Evolutionary conservation across 2,329 filamentous ascomycete species (phyloP).

Genomic region (Dryadomyces quercivorus): DNA sequence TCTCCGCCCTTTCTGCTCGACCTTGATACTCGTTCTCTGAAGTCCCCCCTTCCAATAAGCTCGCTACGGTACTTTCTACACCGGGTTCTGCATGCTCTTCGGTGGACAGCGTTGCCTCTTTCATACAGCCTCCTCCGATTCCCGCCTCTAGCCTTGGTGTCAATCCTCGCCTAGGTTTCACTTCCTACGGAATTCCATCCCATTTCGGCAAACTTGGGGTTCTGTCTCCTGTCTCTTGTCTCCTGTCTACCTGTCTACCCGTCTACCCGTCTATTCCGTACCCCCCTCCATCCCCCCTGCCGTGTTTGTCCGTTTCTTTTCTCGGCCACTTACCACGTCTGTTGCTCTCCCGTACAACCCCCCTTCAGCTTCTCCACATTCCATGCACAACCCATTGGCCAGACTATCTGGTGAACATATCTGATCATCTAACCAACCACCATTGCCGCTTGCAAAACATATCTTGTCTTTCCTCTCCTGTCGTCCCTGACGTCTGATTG

Average conservation of each 20-base stretch:
- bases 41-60: not conserved
- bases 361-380: conserved; percentile 8
- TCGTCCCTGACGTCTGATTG: not conserved
- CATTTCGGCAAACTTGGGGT: not conserved
- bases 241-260: not conserved
- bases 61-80: not conserved
- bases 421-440: conserved; percentile 16
- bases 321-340: not conserved
- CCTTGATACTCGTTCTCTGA: not conserved
- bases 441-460: conserved; percentile 5
- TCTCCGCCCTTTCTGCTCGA: not conserved
- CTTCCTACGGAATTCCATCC: not conserved
- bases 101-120: not conserved
- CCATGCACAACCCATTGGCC: conserved; percentile 7
- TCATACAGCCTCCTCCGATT: not conserved
- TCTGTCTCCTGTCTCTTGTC: not conserved
- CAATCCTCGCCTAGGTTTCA: not conserved
- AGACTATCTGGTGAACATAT: conserved; percentile 9
- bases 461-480: not conserved
- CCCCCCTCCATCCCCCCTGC: too few species aligned
- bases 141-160: not conserved
- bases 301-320: not conserved
- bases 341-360: not conserved
- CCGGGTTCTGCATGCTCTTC: not conserved
- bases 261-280: not conserved